Conservation (phyloP, 352 stramenopile genomes). For the Phytophthora pseudosyringae region DNA sequence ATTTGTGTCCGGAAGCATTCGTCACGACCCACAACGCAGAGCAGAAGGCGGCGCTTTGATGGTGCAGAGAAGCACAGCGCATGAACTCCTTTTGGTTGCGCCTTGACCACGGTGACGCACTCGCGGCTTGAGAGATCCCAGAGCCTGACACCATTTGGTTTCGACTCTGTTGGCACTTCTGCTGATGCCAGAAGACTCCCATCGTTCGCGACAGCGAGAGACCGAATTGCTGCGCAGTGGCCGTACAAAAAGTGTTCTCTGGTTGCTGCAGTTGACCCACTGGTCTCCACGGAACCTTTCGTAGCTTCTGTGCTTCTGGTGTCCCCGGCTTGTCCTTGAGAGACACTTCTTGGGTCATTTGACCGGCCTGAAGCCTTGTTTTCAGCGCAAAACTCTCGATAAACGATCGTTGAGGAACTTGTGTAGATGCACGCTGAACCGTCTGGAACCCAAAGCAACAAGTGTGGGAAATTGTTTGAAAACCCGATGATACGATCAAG, state of each 20-base stretch:
- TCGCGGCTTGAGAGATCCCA: conserved; percentile 57
- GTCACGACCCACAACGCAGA: conserved; percentile 71
- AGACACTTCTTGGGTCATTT: neutral
- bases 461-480: conserved; percentile 50
- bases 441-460: conserved; percentile 59
- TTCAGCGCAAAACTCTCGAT: conserved; percentile 45
- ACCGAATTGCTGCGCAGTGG: conserved; percentile 39
- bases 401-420: conserved; percentile 68
- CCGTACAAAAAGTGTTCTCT: conserved; percentile 53
- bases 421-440: conserved; percentile 62
- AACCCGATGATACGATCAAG: conserved; percentile 70
- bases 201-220: conserved; percentile 54
- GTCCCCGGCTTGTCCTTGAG: conserved; percentile 1
- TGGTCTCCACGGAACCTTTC: conserved; percentile 26
- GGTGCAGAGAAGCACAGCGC: conserved; percentile 55
- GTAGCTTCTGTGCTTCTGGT: conserved; percentile 17
- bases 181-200: conserved; percentile 51
- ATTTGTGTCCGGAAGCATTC: conserved; percentile 75
- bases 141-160: conserved; percentile 46
- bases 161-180: conserved; percentile 41
- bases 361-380: neutral
- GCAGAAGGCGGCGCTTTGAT: conserved; percentile 30
- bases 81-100: conserved; percentile 52
- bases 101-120: conserved; percentile 59
- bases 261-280: conserved; percentile 4